A percentile compares a stretch with the other conserved stretches of the same genome.
These are phyloP conservation scores for Botrytis byssoidea DNA, from an alignment of 2,329 filamentous ascomycete genomes.

Conservation along the genomic window DNA sequence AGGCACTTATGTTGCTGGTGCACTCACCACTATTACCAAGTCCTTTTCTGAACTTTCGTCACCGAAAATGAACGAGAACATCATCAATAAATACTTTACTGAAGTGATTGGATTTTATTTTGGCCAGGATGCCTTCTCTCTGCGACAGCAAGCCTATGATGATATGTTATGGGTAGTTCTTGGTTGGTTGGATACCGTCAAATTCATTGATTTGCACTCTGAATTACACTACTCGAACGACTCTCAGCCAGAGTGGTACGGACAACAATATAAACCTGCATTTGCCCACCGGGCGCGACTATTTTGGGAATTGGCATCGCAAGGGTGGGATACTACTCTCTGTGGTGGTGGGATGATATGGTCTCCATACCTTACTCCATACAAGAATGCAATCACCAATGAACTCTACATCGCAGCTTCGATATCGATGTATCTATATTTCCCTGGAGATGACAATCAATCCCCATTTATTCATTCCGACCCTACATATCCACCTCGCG, in stretches of 20 bases:
- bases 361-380: conserved; percentile 76
- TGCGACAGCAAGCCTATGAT: conserved; percentile 80
- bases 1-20: conserved; percentile 69
- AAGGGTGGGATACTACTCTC: conserved; percentile 77
- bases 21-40: conserved; percentile 67
- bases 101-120: conserved; percentile 80
- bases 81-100: conserved; percentile 79
- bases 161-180: conserved; percentile 96
- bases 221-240: conserved; percentile 56
- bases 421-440: conserved; percentile 84
- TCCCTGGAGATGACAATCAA: conserved; percentile 74
- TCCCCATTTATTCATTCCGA: conserved; percentile 58
- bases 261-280: conserved; percentile 67
- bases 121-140: conserved; percentile 73
- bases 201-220: conserved; percentile 72
- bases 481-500: conserved; percentile 39
- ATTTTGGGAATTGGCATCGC: conserved; percentile 78
- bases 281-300: conserved; percentile 81
- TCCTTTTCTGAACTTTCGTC: conserved; percentile 49
- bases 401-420: conserved; percentile 84
- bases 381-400: conserved; percentile 97
- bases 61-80: conserved; percentile 58
- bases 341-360: conserved; percentile 90
- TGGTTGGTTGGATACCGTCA: conserved; percentile 80
- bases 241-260: conserved; percentile 61